These are phyloP conservation scores for Coemansia sp. DNA, from an alignment of 192 early-diverging fungal genomes.

Conservation along the genomic window DNA sequence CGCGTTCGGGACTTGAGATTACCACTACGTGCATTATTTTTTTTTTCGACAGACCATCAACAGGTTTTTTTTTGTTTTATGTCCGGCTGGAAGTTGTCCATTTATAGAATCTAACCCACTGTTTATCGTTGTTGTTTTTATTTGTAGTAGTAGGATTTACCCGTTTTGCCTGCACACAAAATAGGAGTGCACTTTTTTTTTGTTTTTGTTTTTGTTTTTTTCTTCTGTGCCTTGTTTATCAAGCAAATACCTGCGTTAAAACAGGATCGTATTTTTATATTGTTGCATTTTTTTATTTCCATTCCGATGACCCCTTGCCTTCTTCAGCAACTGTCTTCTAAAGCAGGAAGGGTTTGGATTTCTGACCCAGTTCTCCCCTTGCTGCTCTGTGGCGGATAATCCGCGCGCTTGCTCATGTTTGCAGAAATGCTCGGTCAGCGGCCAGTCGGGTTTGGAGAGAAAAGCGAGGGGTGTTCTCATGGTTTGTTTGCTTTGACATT, in stretches of 20 bases:
- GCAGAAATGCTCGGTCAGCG: background rate
- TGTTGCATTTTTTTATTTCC: background rate
- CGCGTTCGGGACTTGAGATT: background rate
- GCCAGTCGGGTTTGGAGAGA: background rate
- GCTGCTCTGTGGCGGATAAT: background rate
- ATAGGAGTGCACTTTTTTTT: background rate
- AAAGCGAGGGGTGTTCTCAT: too few relatives aligned
- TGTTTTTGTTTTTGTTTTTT: background rate
- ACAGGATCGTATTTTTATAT: background rate
- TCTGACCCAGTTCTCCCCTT: background rate
- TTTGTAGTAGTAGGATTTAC: background rate
- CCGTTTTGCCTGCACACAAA: background rate
- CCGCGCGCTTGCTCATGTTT: background rate
- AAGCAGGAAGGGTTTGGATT: background rate
- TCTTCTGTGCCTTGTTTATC: background rate
- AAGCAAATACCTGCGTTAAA: background rate
- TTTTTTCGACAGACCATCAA: background rate
- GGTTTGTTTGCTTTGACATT: background rate
- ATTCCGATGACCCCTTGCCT: background rate
- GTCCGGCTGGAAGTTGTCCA: background rate
- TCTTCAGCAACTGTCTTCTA: background rate
- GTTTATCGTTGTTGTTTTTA: background rate
- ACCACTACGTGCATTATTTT: background rate
- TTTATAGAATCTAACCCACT: background rate
- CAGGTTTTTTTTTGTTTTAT: background rate